Evolutionary conservation across 2,329 filamentous ascomycete genomes (phyloP).

Genomic region (Fusarium sp.): DNA sequence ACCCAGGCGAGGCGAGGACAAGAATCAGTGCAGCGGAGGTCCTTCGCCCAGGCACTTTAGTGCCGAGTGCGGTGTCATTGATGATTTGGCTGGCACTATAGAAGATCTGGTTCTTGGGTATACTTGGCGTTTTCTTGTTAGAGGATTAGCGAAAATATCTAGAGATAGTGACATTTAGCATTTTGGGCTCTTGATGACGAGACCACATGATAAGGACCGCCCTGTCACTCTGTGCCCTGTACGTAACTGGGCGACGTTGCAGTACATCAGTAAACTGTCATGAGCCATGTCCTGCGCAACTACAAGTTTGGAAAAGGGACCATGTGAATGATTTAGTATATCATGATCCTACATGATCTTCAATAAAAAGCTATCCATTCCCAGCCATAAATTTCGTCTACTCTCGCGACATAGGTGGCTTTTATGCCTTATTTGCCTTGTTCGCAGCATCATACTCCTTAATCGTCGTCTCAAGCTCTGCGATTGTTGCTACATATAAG

Average conservation of each 20-base stretch:
- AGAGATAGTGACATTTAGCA: constrained; percentile 1
- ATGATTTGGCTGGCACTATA: constrained; percentile 39
- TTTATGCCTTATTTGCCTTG: constrained; percentile 40
- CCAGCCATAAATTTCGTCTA: neutral
- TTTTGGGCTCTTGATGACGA: neutral
- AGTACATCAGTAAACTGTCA: neutral
- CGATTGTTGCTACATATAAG: constrained; percentile 50
- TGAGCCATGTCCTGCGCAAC: neutral
- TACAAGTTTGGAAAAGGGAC: neutral
- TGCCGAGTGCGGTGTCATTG: constrained; percentile 34
- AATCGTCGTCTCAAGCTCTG: constrained; percentile 56
- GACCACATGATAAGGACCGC: neutral
- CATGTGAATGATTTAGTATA: constrained; percentile 1
- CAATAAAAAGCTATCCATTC: neutral
- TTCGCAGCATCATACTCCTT: constrained; percentile 51
- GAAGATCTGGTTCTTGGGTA: constrained; percentile 20
- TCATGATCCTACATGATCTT: neutral
- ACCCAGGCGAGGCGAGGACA: constrained; percentile 55
- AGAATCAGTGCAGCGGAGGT: constrained; percentile 36
- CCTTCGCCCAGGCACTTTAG: constrained; percentile 32
- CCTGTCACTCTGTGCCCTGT: neutral
- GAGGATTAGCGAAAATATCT: constrained; percentile 12
- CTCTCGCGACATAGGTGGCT: neutral
- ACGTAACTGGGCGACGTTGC: neutral
- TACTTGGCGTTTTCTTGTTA: constrained; percentile 27